A percentile compares a stretch with the other conserved stretches of the same genome.
Evolutionary conservation across 192 early-diverging fungal genomes (phyloP).

Genomic region (Entomortierella chlamydospora): DNA sequence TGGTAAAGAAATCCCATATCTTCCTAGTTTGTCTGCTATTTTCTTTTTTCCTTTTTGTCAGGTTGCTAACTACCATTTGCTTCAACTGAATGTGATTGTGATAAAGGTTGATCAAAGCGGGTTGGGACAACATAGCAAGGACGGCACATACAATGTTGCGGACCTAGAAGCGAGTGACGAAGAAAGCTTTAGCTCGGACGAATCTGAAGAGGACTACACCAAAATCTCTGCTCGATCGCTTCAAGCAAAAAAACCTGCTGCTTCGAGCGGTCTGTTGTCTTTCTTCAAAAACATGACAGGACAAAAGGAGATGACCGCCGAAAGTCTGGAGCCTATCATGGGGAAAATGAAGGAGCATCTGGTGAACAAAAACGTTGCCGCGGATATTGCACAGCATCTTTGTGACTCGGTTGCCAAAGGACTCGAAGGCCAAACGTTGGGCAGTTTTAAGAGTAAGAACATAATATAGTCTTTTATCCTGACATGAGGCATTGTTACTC

Average conservation of each 20-base stretch:
- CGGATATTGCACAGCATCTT: slow-evolving; percentile 86
- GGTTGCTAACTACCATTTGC: no score
- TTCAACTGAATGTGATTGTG: no score
- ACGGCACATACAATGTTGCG: slow-evolving; percentile 82
- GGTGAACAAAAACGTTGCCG: slow-evolving; percentile 93
- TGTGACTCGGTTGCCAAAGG: slow-evolving; percentile 81
- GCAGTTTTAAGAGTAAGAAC: slow-evolving; percentile 77
- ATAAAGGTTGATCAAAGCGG: slow-evolving; percentile 70
- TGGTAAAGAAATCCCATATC: slow-evolving; percentile 18
- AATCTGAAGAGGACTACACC: slow-evolving; percentile 59
- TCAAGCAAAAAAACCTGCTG: slow-evolving; percentile 20
- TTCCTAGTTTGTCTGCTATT: neutral
- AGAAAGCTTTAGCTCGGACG: slow-evolving; percentile 67
- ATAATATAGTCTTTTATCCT: neutral
- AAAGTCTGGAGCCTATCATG: slow-evolving; percentile 83
- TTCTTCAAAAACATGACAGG: slow-evolving; percentile 80
- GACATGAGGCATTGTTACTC: neutral
- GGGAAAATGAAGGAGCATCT: slow-evolving; percentile 92
- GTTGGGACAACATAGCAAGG: slow-evolving; percentile 69
- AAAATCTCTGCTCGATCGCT: slow-evolving; percentile 35
- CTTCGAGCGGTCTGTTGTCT: slow-evolving; percentile 66
- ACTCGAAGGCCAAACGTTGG: slow-evolving; percentile 80
- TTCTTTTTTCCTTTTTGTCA: neutral
- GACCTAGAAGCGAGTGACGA: slow-evolving; percentile 71
- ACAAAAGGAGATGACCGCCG: slow-evolving; percentile 76